Base-by-base conservation (phyloP, 257 asterid genomes). In the Plantago elongata region DNA sequence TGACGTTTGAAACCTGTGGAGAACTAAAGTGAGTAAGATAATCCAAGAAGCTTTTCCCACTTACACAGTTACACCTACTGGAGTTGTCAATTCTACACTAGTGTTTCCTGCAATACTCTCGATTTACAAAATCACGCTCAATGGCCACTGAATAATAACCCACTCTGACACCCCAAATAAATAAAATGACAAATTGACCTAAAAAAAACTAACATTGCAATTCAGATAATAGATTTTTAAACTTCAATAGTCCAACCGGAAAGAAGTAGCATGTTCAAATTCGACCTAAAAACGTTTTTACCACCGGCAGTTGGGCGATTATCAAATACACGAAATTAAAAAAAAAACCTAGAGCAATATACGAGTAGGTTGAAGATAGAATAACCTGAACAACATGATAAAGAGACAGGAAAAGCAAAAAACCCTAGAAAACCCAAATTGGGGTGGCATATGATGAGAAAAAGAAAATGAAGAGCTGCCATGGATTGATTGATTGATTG, bases 331-430 rank as follows among this genome's bases (percentile, higher is more conserved):
- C 57, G 69, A 50, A 48, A 48, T 6, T 13, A 62, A 48, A 46
- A 15, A 62, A 48, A 46, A 11, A 71, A 45, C 18, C 9, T 56
- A 58, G 14, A 50, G 54, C 18, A 66, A 67, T 50, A 70, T 54
- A 56, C 67, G 61, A 57, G 64, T 15, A n/a, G 48, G 54, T 56
- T 46, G n/a, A 61, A 58, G 51, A 16, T 66, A 68, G 78, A 62
- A 65, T 50, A 72, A 79, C 95, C 85, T 79, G 76, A 72, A 60
- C 90, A 72, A 60, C 90, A 76, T 90, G 51, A 70, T 72, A 14
- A 69, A 49, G 13, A 61, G 73, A 62, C 75, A 30, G 73, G 45
- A 61, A 72, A 64, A 51, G 62, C 38, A 9, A 42, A 75, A 81
- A 76, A 74, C 86, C 85, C 82, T 73, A 64, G 48, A 65, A 56